Evolutionary conservation across 495 filamentous ascomycete genomes (phyloP), one percentile per base, ranked within the genome.

Genomic region (Evernia prunastri): DNA sequence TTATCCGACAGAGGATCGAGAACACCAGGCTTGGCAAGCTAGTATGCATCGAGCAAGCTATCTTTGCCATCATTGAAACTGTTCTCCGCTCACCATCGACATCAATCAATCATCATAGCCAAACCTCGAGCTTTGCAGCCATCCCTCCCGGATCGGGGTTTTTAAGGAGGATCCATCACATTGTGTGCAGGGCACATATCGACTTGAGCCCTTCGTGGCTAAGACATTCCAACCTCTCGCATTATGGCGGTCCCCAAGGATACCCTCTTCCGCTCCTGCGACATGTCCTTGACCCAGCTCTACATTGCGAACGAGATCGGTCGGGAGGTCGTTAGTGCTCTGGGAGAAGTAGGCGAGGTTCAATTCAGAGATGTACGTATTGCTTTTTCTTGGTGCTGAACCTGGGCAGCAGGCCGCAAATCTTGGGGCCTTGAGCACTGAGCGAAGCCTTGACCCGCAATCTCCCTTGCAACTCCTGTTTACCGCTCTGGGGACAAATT

Each of bases 211-310:
- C 54, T 39, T 35, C 11, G 61, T 25, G 61, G 61, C 25, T 25
- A 40, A 20, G 33, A 25, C 23, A 37, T 25, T 31, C 56, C 27
- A 20, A 37, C 39, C 40, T 36, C 8, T 59, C 35, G 39, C 56
- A 59, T 54, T 23, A 85, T 85, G 82, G 81, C 74, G 62, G 68
- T 73, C 31, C 80, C 72, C 40, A 82, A 88, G 79, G 92, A 97
- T 77, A 96, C 91, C 77, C 87, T 96, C 81, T 97, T 99, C 88
- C 94, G 95, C 81, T 97, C 95, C 73, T 87, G 91, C 89, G 92
- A 97, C 78, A 99, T 99, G 94, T 96, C 91, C 83, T 87, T 99
- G 85, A 95, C 95, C 74, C 94, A 97, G 84, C 87, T 99, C 69
- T 99, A 97, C 79, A 92, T 97, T 71, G 90, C 94, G 67, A 97